Percentiles rank a stretch among this genome's conserved stretches.
These are phyloP conservation scores for Silybum marianum DNA, from an alignment of 129 eudicot genomes.

Conservation along the genomic window DNA sequence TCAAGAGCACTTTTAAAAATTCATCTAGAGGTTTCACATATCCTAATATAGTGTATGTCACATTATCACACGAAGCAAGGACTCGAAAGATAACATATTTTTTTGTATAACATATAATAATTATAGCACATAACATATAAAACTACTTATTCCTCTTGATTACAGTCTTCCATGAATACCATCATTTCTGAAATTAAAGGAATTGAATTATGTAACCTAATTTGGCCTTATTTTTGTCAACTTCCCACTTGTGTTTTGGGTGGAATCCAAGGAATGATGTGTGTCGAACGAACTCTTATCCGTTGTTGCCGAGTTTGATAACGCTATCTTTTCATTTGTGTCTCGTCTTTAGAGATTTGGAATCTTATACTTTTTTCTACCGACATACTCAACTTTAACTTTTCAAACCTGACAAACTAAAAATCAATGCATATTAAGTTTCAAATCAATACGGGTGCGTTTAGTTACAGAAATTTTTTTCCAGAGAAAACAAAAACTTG, in stretches of 20 bases:
- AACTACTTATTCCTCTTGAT: background rate
- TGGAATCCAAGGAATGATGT: background rate
- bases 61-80: background rate
- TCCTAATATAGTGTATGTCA: too few species aligned
- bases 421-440: background rate
- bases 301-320: background rate
- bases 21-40: too few species aligned
- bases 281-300: background rate
- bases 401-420: background rate
- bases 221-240: background rate
- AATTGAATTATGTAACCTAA: background rate
- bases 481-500: too few species aligned
- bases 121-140: too few species aligned
- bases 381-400: background rate
- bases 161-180: slow-evolving; percentile 22
- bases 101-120: too few species aligned
- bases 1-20: too few species aligned
- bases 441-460: background rate
- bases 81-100: background rate
- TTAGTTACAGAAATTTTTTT: too few species aligned
- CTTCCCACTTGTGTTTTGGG: background rate
- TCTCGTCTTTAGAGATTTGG: background rate
- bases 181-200: slow-evolving; percentile 7
- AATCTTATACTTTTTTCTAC: background rate
- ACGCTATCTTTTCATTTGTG: background rate